Conservation (phyloP, 2,329 filamentous ascomycete genomes). For the Penicillium sumatraense region DNA sequence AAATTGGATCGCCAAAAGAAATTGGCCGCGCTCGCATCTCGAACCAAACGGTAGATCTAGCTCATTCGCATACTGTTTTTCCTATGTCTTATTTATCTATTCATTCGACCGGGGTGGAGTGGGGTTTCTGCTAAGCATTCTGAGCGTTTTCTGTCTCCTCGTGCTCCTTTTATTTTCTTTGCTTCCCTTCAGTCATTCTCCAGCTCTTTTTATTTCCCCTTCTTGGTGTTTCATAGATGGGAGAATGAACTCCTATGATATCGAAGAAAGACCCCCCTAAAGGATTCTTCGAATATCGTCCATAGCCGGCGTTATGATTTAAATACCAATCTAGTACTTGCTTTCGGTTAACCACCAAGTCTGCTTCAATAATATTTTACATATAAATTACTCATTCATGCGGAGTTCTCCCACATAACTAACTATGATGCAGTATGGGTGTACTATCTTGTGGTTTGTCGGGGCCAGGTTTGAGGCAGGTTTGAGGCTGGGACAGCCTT, state of each 20-base stretch:
- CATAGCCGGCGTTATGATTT: constrained; percentile 23
- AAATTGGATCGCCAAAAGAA: constrained; percentile 53
- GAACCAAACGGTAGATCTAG: constrained; percentile 32
- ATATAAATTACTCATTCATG: too few relatives aligned
- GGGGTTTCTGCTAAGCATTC: constrained; percentile 32
- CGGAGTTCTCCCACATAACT: too few relatives aligned
- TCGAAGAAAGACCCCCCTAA: neutral
- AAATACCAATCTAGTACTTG: constrained; percentile 24
- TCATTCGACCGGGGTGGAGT: constrained; percentile 19
- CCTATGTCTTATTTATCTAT: constrained; percentile 9
- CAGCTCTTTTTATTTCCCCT: neutral
- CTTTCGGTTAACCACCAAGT: constrained; percentile 1
- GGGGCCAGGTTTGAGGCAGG: too few relatives aligned
- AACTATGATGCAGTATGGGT: too few relatives aligned
- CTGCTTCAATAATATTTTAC: neutral
- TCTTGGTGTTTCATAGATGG: neutral
- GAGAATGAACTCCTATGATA: neutral
- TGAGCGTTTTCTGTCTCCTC: constrained; percentile 30
- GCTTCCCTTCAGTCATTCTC: constrained; percentile 17
- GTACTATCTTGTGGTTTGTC: too few relatives aligned
- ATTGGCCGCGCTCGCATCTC: constrained; percentile 43
- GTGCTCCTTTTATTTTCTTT: constrained; percentile 6
- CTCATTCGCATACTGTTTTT: constrained; percentile 15
- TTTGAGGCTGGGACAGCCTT: too few relatives aligned
- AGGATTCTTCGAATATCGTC: constrained; percentile 7